Evolutionary conservation across 2,329 filamentous ascomycete species (phyloP).

Genomic region (Diaporthe eres): DNA sequence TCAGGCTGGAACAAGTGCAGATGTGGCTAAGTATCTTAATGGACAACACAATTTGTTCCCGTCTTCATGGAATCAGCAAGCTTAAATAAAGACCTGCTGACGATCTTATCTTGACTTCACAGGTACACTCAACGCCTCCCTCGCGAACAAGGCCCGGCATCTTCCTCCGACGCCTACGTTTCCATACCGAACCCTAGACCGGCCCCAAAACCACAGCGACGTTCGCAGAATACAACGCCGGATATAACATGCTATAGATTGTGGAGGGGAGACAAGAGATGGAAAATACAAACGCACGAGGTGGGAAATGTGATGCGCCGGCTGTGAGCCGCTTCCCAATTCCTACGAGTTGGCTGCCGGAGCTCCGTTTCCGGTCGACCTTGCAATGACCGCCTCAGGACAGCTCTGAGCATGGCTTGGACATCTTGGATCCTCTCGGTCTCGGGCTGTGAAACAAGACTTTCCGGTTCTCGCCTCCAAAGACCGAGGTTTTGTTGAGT

Average conservation of each 20-base stretch:
- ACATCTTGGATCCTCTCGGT: not conserved
- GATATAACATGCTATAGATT: not conserved
- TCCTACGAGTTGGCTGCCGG: no score
- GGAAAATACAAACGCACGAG: not conserved
- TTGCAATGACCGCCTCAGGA: not conserved
- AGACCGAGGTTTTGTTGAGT: not conserved
- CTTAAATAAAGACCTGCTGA: not conserved
- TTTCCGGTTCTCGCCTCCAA: not conserved
- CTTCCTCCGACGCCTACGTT: not conserved
- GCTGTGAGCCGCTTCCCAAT: not conserved
- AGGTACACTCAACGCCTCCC: not conserved
- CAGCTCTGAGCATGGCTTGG: not conserved
- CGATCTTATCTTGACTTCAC: no score
- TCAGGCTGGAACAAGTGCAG: no score
- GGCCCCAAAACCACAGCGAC: no score
- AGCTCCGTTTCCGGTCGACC: not conserved
- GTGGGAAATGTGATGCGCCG: not conserved
- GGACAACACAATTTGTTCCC: not conserved
- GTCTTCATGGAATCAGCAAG: no score
- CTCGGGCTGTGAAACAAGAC: not conserved
- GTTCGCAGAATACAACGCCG: not conserved
- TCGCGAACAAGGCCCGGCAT: not conserved
- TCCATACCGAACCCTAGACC: not conserved
- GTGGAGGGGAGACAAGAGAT: not conserved
- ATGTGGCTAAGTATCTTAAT: no score